Conservation (phyloP, 2,329 filamentous ascomycete genomes). For the Hypoxylon sp. region DNA sequence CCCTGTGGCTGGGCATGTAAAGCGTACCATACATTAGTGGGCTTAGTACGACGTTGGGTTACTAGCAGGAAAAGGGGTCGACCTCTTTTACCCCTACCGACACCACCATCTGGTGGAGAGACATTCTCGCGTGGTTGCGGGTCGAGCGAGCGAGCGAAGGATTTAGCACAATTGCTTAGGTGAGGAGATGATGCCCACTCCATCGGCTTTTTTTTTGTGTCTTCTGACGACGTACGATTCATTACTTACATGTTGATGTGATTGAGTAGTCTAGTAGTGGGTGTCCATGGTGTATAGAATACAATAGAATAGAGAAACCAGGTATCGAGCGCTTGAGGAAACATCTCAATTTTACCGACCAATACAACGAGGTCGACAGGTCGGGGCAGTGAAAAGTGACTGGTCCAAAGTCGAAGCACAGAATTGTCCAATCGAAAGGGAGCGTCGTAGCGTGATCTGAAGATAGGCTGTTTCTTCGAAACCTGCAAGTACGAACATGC, state of each 20-base stretch:
- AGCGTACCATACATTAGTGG: slow-evolving; percentile 34
- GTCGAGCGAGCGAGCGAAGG: slow-evolving; percentile 37
- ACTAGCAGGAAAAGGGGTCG: slow-evolving; percentile 41
- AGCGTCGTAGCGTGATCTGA: slow-evolving; percentile 25
- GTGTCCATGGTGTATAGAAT: slow-evolving; percentile 4
- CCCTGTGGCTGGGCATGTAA: slow-evolving; percentile 41
- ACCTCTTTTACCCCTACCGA: slow-evolving; percentile 29
- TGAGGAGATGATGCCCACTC: slow-evolving; percentile 9
- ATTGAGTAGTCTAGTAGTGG: neutral
- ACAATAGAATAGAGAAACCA: neutral
- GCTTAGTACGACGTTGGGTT: slow-evolving; percentile 36
- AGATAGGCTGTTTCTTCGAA: slow-evolving; percentile 30
- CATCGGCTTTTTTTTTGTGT: slow-evolving; percentile 1
- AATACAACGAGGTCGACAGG: slow-evolving; percentile 4
- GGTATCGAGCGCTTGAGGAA: slow-evolving; percentile 5
- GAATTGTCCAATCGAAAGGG: slow-evolving; percentile 42
- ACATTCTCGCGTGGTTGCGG: slow-evolving; percentile 44
- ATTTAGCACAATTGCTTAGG: slow-evolving; percentile 17
- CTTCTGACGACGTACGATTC: slow-evolving; percentile 10
- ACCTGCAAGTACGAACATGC: slow-evolving; percentile 13
- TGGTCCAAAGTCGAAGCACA: slow-evolving; percentile 27
- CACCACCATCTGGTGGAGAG: slow-evolving; percentile 36
- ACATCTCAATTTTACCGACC: slow-evolving; percentile 16
- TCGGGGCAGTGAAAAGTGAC: slow-evolving; percentile 22
- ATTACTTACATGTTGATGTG: neutral